These are phyloP conservation scores for Artemisia argyi DNA, from an alignment of 129 eudicot species.

Conservation along the genomic window DNA sequence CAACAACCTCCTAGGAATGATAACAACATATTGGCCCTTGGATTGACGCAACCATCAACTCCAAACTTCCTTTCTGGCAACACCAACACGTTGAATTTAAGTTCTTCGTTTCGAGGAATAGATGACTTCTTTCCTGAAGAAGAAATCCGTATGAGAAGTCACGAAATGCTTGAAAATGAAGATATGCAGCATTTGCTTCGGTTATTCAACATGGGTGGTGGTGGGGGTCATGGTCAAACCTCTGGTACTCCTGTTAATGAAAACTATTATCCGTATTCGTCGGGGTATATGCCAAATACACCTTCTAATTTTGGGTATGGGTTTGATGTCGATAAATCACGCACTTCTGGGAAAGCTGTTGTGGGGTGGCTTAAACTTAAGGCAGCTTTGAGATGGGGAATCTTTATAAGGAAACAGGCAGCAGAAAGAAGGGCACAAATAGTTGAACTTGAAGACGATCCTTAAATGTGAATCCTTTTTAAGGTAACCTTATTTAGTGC, in stretches of 20 bases:
- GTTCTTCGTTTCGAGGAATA: slow-evolving; percentile 53
- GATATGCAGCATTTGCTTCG: slow-evolving; percentile 96
- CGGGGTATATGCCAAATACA: slow-evolving; percentile 54
- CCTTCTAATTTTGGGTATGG: slow-evolving; percentile 44
- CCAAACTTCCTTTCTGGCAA: slow-evolving; percentile 46
- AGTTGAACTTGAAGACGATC: slow-evolving; percentile 65
- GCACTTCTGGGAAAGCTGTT: slow-evolving; percentile 93
- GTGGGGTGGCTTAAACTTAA: slow-evolving; percentile 98
- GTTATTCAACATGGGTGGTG: slow-evolving; percentile 65
- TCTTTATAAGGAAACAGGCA: slow-evolving; percentile 93
- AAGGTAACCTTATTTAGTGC: slow-evolving; percentile 26
- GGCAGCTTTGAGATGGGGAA: slow-evolving; percentile 97
- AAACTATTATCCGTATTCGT: slow-evolving; percentile 40
- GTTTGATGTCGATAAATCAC: slow-evolving; percentile 64
- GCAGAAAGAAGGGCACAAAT: slow-evolving; percentile 95
- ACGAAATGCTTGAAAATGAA: slow-evolving; percentile 93
- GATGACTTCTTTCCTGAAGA: slow-evolving; percentile 78
- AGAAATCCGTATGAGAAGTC: slow-evolving; percentile 91
- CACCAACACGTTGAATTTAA: slow-evolving; percentile 45
- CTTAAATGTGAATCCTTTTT: slow-evolving; percentile 28
- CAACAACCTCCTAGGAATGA: slow-evolving; percentile 48
- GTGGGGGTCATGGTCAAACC: slow-evolving; percentile 50
- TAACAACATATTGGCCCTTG: slow-evolving; percentile 60
- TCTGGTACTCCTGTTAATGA: slow-evolving; percentile 44
- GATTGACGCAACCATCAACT: slow-evolving; percentile 62